phyloP scores from a whole-genome alignment of 176 grass and related monocot genomes.

The Carex scoparia region DNA sequence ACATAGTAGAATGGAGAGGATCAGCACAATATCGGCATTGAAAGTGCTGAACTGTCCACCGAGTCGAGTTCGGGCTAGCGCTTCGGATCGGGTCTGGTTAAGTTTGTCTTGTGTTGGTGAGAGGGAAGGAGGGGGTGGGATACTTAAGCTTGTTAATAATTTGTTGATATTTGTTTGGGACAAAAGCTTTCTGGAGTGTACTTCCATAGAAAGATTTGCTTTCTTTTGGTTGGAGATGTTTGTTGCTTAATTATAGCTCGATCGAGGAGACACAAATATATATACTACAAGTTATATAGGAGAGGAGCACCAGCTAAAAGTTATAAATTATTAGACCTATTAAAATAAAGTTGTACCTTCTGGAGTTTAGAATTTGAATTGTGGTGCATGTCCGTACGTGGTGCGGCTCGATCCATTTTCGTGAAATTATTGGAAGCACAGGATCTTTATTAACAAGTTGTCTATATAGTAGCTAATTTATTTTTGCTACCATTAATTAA shows the following conservation, averaged over 20 bases:
- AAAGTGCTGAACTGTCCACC: conserved; percentile 34
- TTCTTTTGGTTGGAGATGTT: neutral
- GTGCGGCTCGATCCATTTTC: neutral
- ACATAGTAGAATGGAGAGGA: conserved; percentile 59
- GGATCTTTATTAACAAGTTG: neutral
- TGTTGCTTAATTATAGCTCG: neutral
- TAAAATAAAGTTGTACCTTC: conserved; percentile 7
- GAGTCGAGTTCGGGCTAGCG: neutral
- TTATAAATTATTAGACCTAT: conserved; percentile 10
- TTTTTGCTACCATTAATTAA: too few species aligned
- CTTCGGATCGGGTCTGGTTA: neutral
- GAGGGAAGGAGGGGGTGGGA: neutral
- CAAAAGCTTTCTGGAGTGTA: conserved; percentile 45
- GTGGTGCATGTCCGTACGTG: neutral
- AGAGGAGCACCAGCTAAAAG: neutral
- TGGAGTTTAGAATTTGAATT: neutral
- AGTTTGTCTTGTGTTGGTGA: neutral
- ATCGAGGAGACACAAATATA: neutral
- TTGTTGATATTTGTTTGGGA: neutral
- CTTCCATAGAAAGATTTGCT: conserved; percentile 38
- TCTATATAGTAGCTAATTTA: too few species aligned
- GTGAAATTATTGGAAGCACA: conserved; percentile 13
- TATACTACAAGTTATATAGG: conserved; percentile 7
- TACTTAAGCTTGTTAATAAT: neutral
- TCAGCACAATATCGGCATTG: conserved; percentile 52